Base-by-base conservation (phyloP, 768 basidiomycete species). In the Mycena metata region DNA sequence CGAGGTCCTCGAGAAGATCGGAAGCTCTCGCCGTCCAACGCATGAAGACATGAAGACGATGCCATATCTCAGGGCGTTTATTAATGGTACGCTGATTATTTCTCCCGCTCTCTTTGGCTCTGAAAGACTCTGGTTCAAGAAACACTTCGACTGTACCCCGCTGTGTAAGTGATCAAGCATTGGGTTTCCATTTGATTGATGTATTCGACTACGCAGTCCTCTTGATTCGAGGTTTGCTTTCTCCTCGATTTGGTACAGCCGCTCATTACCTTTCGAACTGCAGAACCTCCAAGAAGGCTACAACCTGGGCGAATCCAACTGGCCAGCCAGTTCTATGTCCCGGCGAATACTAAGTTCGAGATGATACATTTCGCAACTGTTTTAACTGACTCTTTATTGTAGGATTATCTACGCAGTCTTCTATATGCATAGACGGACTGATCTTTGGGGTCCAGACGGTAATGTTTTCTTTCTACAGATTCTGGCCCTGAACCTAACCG, bases 381-480 rank as follows among this genome's bases (percentile, higher is more conserved):
- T 55, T 0, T 52, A 13, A n/a, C 13, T 24, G 8, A 21, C 13
- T 10, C 11, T 13, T 24, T 9, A 49, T 12, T 21, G 23, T 15
- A 78, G 74, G 17, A 62, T 75, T 19, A 10, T 69, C 0, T 83
- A 81, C 64, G 78, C 79, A 13, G 76, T 81, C 30, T 77, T 82
- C 55, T 46, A 77, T 6, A 83, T 83, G 81, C 83, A 85, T 47
- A 79, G 83, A 33, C 75, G 82, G 42, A 77, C 73, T n/a, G 80
- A 81, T 54, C 78, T 81, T 3, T 85, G 84, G 83, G 84, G 83
- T 5, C 82, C 84, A 3, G 83, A 83, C 58, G 83, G 83, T 83
- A 66, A n/a, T 8, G 71, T 5, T 35, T 24, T 36, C 17, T 0
- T n/a, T 19, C 26, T 39, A 10, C 39, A 11, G 23, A 5, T 17